Evolutionary conservation across 441 rosid genomes (phyloP).

Genomic region (Oxalis stricta): DNA sequence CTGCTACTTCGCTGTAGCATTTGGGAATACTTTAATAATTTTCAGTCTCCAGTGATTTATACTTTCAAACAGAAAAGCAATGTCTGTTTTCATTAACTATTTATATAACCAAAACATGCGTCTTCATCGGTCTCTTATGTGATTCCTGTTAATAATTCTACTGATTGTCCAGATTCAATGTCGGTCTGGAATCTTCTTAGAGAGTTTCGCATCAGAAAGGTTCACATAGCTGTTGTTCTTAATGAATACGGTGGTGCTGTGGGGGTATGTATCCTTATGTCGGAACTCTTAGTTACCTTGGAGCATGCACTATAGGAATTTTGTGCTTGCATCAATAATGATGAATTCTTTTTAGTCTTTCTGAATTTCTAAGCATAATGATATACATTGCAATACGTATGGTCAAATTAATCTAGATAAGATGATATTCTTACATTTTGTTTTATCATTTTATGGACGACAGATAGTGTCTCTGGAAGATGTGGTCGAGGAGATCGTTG

Average conservation of each 20-base stretch:
- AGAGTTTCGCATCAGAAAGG: slow-evolving; percentile 98
- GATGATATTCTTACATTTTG: background rate
- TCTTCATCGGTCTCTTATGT: too few species aligned
- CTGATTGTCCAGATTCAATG: slow-evolving; percentile 79
- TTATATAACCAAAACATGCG: too few species aligned
- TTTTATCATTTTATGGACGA: slow-evolving; percentile 8
- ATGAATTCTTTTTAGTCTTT: too few species aligned
- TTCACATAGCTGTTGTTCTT: slow-evolving; percentile 98
- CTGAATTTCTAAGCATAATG: too few species aligned
- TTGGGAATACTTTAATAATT: too few species aligned
- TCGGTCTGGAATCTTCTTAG: slow-evolving; percentile 99
- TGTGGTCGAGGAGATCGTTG: slow-evolving; percentile 97
- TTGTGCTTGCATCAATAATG: too few species aligned
- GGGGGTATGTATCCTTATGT: slow-evolving; percentile 54
- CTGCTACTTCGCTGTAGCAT: too few species aligned
- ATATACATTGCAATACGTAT: too few species aligned
- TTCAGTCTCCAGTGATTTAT: too few species aligned
- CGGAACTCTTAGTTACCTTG: background rate
- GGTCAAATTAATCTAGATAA: too few species aligned
- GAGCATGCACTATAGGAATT: background rate
- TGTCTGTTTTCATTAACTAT: background rate
- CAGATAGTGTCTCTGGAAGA: slow-evolving; percentile 96
- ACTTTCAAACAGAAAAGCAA: too few species aligned
- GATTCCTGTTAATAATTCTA: background rate
- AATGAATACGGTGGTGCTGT: slow-evolving; percentile 98